These are phyloP conservation scores for Sarocladiaceae sp. DNA, from an alignment of 2,329 filamentous ascomycete genomes.

Conservation along the genomic window DNA sequence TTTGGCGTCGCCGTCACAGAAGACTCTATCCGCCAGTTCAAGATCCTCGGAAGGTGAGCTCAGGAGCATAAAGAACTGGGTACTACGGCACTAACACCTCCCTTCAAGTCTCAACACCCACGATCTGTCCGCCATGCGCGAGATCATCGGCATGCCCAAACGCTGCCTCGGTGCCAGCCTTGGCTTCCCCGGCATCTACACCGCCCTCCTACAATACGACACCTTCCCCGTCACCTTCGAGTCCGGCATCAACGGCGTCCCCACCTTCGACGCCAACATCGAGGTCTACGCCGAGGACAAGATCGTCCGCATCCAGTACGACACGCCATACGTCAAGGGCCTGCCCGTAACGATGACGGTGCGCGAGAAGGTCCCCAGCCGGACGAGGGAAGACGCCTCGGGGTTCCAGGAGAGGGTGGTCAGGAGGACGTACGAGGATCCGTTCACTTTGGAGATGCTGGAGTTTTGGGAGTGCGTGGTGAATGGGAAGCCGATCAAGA, in stretches of 20 bases:
- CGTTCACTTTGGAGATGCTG: slow-evolving; percentile 30
- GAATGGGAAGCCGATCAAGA: slow-evolving; percentile 19
- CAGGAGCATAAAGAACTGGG: too few species aligned
- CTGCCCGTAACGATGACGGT: slow-evolving; percentile 43
- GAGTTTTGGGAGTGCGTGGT: slow-evolving; percentile 24
- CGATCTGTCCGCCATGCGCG: slow-evolving; percentile 44
- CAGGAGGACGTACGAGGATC: slow-evolving; percentile 37
- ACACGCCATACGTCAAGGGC: slow-evolving; percentile 51
- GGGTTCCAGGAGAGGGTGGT: slow-evolving; percentile 33
- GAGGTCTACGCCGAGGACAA: slow-evolving; percentile 48
- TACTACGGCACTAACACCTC: too few species aligned
- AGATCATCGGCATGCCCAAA: slow-evolving; percentile 39
- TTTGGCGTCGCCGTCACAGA: slow-evolving; percentile 5
- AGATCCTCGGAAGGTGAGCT: neutral
- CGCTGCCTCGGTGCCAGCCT: slow-evolving; percentile 21
- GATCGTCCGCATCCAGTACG: slow-evolving; percentile 46
- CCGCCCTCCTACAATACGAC: slow-evolving; percentile 36
- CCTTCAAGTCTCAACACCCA: slow-evolving; percentile 21
- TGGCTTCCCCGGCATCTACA: slow-evolving; percentile 22
- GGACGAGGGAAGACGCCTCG: slow-evolving; percentile 12
- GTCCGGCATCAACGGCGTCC: slow-evolving; percentile 46
- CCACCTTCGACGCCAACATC: slow-evolving; percentile 45
- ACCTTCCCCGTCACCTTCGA: slow-evolving; percentile 51
- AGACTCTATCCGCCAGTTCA: neutral
- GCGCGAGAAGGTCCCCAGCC: slow-evolving; percentile 26